phyloP scores from a whole-genome alignment of 805 yeast species.

The Kazachstania kunashirensis region DNA sequence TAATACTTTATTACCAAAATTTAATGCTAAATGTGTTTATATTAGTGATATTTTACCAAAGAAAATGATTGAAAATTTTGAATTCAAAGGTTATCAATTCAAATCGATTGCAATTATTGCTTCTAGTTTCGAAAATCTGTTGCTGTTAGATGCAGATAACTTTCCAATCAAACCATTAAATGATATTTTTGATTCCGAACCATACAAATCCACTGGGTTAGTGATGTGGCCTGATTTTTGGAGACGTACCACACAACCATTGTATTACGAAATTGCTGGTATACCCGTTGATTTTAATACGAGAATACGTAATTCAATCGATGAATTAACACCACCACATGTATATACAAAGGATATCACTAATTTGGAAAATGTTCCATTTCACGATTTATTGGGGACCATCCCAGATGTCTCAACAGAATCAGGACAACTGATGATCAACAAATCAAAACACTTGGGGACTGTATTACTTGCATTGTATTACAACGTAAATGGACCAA shows the following conservation, averaged over 20 bases:
- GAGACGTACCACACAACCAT: slow-evolving; percentile 74
- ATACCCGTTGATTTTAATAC: slow-evolving; percentile 35
- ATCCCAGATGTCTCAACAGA: slow-evolving; percentile 64
- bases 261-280: slow-evolving; percentile 60
- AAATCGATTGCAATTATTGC: slow-evolving; percentile 62
- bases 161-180: slow-evolving; percentile 62
- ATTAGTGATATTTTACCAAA: slow-evolving; percentile 43
- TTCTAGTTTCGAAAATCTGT: slow-evolving; percentile 62
- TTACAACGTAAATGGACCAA: slow-evolving; percentile 60
- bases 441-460: slow-evolving; percentile 48
- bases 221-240: slow-evolving; percentile 82
- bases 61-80: slow-evolving; percentile 31
- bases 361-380: slow-evolving; percentile 32
- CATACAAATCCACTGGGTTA: slow-evolving; percentile 39
- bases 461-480: slow-evolving; percentile 52
- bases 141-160: slow-evolving; percentile 68
- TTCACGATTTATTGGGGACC: slow-evolving; percentile 53
- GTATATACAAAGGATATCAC: slow-evolving; percentile 13
- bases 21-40: slow-evolving; percentile 54
- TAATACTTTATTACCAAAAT: slow-evolving; percentile 47
- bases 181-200: slow-evolving; percentile 44
- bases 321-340: slow-evolving; percentile 28
- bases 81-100: slow-evolving; percentile 49
- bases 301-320: slow-evolving; percentile 31
- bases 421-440: slow-evolving; percentile 60